Evolutionary conservation across 164 flowering plant species (phyloP).

Genomic region (Platanus orientalis): DNA sequence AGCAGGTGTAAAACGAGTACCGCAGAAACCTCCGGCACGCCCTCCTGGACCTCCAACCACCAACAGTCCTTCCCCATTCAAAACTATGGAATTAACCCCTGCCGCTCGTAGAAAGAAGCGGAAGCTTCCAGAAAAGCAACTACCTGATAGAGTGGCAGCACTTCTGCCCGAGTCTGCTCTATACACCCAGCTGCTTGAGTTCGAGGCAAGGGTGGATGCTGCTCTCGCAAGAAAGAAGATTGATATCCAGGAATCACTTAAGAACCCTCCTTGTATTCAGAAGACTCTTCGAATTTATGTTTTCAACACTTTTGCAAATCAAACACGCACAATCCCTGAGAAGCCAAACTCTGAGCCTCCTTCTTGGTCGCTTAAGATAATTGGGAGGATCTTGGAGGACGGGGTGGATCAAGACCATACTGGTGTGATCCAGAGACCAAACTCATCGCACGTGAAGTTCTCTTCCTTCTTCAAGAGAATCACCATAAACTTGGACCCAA

Average conservation of each 20-base stretch:
- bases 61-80: slow-evolving; percentile 42
- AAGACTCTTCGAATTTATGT: slow-evolving; percentile 72
- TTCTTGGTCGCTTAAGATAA: slow-evolving; percentile 80
- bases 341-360: slow-evolving; percentile 56
- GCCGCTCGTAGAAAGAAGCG: slow-evolving; percentile 70
- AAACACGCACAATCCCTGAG: slow-evolving; percentile 31
- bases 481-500: slow-evolving; percentile 69
- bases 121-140: slow-evolving; percentile 57
- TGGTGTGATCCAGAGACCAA: slow-evolving; percentile 30
- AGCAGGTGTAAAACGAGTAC: slow-evolving; percentile 43
- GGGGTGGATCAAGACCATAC: slow-evolving; percentile 52
- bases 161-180: slow-evolving; percentile 74
- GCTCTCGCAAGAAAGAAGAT: slow-evolving; percentile 68
- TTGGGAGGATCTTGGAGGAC: slow-evolving; percentile 79
- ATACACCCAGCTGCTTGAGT: slow-evolving; percentile 70
- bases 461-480: slow-evolving; percentile 79
- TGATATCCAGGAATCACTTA: slow-evolving; percentile 69
- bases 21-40: slow-evolving; percentile 65
- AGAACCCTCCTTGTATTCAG: slow-evolving; percentile 56
- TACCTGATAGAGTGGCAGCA: slow-evolving; percentile 76
- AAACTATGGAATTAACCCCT: slow-evolving; percentile 79
- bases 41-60: slow-evolving; percentile 46
- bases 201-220: slow-evolving; percentile 71
- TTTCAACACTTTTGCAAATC: slow-evolving; percentile 74
- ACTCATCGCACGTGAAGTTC: slow-evolving; percentile 50